These are phyloP conservation scores for Durusdinium trenchii DNA, from an alignment of 73 alveolate species.

Conservation along the genomic window DNA sequence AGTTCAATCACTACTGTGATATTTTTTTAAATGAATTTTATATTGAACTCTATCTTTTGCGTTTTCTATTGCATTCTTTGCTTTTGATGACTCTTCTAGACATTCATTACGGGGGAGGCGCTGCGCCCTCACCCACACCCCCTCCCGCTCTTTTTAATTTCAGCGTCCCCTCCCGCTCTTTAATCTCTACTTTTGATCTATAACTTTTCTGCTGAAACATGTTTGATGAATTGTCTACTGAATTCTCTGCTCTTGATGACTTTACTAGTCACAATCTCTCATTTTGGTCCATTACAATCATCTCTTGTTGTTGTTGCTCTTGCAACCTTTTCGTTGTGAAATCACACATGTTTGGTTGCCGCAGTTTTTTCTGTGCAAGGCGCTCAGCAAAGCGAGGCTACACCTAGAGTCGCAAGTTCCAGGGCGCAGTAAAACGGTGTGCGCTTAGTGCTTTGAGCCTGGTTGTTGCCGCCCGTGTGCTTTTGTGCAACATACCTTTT, in stretches of 20 bases:
- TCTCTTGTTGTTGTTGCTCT: not conserved
- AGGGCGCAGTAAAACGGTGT: not conserved
- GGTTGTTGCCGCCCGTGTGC: not conserved
- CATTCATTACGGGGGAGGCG: not conserved
- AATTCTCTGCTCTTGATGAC: not conserved
- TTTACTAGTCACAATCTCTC: not conserved
- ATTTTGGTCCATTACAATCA: not conserved
- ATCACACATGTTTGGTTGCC: not conserved
- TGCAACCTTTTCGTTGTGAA: not conserved
- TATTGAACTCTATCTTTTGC: too few relatives aligned
- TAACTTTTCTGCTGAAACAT: not conserved
- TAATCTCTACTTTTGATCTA: not conserved
- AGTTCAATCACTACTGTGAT: too few relatives aligned
- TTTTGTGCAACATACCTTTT: not conserved
- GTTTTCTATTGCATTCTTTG: not conserved
- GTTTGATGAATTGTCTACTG: not conserved
- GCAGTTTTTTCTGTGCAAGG: slow-evolving; percentile 12
- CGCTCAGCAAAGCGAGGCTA: slow-evolving; percentile 45
- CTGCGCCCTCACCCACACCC: too few relatives aligned
- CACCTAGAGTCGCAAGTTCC: slow-evolving; percentile 18
- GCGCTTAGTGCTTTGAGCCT: slow-evolving; percentile 6
- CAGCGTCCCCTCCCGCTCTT: too few relatives aligned
- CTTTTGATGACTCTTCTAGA: not conserved
- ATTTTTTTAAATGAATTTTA: too few relatives aligned
- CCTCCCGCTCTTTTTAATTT: too few relatives aligned